Evolutionary conservation across 257 asterid genomes (phyloP).

Genomic region (Nicotiana tabacum): DNA sequence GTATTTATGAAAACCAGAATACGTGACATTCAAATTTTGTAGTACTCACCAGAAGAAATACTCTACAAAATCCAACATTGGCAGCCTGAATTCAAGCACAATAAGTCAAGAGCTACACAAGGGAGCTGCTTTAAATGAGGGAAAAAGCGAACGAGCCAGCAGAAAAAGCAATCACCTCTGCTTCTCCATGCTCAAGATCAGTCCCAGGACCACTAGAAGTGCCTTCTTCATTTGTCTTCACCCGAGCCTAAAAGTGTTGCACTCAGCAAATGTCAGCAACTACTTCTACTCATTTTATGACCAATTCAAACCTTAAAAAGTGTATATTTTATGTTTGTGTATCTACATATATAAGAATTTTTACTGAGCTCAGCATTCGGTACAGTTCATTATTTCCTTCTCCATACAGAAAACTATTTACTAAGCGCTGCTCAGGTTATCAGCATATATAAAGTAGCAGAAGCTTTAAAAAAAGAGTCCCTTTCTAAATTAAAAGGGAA

Average conservation of each 20-base stretch:
- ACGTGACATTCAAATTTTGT: neutral
- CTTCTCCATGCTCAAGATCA: conserved; percentile 44
- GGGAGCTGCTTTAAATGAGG: neutral
- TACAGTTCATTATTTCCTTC: neutral
- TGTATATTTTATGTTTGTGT: neutral
- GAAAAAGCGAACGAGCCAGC: neutral
- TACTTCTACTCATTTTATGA: neutral
- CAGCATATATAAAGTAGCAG: neutral
- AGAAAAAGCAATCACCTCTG: conserved; percentile 22
- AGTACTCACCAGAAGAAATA: conserved; percentile 36
- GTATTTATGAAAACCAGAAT: neutral
- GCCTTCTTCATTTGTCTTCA: conserved; percentile 23
- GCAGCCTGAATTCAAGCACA: conserved; percentile 34
- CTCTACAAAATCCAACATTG: conserved; percentile 39
- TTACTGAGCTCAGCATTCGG: neutral
- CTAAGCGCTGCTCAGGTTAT: neutral
- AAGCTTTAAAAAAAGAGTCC: neutral
- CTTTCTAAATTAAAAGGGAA: neutral
- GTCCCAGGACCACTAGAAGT: conserved; percentile 19
- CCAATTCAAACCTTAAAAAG: neutral
- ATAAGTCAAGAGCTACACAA: neutral
- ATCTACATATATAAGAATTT: neutral
- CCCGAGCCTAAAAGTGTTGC: conserved; percentile 18
- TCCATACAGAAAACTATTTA: neutral
- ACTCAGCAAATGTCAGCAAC: neutral